Conservation (phyloP, 805 yeast genomes). For the Suhomyces kilbournensis region DNA sequence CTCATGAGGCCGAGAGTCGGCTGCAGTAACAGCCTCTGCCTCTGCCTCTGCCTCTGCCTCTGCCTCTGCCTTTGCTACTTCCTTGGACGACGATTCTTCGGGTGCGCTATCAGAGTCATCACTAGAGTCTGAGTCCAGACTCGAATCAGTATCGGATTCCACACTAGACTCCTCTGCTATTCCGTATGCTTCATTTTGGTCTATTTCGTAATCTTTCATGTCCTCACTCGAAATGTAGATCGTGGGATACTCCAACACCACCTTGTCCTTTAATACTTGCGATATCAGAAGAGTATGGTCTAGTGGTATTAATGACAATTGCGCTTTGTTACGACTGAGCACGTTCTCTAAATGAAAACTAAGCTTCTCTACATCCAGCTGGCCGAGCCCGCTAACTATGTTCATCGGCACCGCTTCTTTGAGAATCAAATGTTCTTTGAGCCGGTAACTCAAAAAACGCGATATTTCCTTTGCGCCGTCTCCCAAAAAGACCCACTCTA, state of each 20-base stretch:
- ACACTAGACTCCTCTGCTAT: constrained; percentile 4
- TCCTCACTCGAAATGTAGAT: constrained; percentile 41
- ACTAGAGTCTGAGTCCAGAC: constrained; percentile 8
- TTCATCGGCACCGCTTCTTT: constrained; percentile 42
- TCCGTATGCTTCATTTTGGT: constrained; percentile 2
- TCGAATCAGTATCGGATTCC: constrained; percentile 5
- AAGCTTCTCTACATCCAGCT: constrained; percentile 24
- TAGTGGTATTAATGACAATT: constrained; percentile 35
- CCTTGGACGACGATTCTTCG: constrained; percentile 32
- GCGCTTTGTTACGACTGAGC: constrained; percentile 12
- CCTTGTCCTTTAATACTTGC: constrained; percentile 49
- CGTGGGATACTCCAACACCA: constrained; percentile 79
- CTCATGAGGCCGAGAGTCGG: background rate
- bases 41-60: too few species aligned
- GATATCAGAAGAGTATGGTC: constrained; percentile 38
- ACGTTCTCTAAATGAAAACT: constrained; percentile 34
- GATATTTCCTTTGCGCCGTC: constrained; percentile 22
- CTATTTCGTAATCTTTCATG: background rate
- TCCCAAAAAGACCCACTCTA: constrained; percentile 62
- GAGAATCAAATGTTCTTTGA: constrained; percentile 36
- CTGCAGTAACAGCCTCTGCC: too few species aligned
- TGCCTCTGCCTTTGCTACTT: background rate
- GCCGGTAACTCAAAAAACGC: constrained; percentile 42
- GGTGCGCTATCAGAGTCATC: constrained; percentile 26
- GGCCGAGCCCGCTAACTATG: constrained; percentile 19